These are phyloP conservation scores for Chaetomium fimeti DNA, from an alignment of 495 filamentous ascomycete species.

Conservation along the genomic window DNA sequence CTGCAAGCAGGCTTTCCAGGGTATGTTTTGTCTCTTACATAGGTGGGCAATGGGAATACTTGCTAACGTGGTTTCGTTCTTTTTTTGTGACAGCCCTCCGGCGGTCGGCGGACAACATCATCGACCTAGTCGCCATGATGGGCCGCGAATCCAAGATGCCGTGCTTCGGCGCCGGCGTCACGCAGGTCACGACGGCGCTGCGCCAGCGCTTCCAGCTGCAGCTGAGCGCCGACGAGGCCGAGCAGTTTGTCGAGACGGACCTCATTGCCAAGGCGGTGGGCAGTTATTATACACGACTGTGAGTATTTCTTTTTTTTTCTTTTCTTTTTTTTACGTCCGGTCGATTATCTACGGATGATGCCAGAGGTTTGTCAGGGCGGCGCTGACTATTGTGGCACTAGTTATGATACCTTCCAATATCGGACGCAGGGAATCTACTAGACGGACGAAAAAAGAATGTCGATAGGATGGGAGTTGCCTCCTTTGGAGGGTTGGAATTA, in stretches of 20 bases:
- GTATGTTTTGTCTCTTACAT: constrained; percentile 37
- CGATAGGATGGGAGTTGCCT: background rate
- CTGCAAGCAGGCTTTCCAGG: constrained; percentile 74
- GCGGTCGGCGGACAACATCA: constrained; percentile 67
- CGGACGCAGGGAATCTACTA: constrained; percentile 76
- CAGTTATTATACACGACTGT: constrained; percentile 76
- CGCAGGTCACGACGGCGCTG: constrained; percentile 59
- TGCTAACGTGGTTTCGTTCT: background rate
- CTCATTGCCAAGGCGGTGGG: constrained; percentile 67
- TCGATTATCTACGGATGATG: background rate
- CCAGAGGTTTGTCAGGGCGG: no score
- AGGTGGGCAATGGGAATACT: background rate
- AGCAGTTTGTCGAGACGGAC: constrained; percentile 69
- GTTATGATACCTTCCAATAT: constrained; percentile 80
- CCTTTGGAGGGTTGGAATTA: background rate
- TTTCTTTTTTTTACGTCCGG: background rate
- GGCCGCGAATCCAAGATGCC: constrained; percentile 73
- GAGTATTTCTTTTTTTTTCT: constrained; percentile 31
- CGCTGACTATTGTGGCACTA: constrained; percentile 25
- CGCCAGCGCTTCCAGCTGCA: constrained; percentile 69
- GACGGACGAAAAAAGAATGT: background rate
- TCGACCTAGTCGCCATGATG: constrained; percentile 74
- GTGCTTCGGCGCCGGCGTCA: constrained; percentile 64
- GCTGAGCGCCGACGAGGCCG: constrained; percentile 69
- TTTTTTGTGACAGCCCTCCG: constrained; percentile 52